A percentile compares a stretch with the other conserved stretches of the same genome.
Conservation (phyloP, 257 asterid genomes). For the Haberlea rhodopensis region DNA sequence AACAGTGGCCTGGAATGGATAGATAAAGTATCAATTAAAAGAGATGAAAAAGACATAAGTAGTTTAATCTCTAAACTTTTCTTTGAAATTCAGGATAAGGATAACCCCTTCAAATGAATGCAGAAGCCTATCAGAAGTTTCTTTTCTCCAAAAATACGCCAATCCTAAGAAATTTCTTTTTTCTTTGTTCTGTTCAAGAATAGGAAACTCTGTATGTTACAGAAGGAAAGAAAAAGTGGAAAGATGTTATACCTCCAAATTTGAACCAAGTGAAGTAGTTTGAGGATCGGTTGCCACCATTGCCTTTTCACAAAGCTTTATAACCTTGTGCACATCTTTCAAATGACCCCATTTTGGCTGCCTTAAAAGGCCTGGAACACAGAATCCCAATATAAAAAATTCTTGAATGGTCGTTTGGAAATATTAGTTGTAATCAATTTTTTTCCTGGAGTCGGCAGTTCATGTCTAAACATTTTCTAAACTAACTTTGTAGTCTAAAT, state of each 20-base stretch:
- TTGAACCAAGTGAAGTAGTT: conserved; percentile 39
- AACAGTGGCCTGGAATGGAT: conserved; percentile 65
- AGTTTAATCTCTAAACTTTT: not conserved
- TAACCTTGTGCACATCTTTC: conserved; percentile 11
- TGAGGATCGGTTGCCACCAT: conserved; percentile 54
- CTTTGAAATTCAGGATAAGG: not conserved
- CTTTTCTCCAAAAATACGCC: too few relatives aligned
- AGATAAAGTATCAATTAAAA: not conserved
- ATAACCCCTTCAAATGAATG: too few relatives aligned
- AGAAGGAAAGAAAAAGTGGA: not conserved
- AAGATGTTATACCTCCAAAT: conserved; percentile 37
- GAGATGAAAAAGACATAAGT: not conserved
- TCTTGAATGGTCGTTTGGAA: too few relatives aligned
- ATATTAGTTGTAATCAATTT: not conserved
- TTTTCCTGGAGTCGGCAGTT: not conserved
- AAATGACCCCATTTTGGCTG: conserved; percentile 18
- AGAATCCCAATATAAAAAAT: not conserved
- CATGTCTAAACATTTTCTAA: not conserved
- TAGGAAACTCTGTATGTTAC: not conserved
- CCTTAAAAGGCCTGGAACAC: conserved; percentile 17
- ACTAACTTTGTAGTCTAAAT: too few relatives aligned
- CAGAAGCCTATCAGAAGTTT: not conserved
- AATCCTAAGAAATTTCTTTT: not conserved
- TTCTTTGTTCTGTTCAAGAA: not conserved
- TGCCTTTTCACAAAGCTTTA: conserved; percentile 30